Conservation (phyloP, 2,329 filamentous ascomycete genomes). For the Phaeosphaeria sp. region DNA sequence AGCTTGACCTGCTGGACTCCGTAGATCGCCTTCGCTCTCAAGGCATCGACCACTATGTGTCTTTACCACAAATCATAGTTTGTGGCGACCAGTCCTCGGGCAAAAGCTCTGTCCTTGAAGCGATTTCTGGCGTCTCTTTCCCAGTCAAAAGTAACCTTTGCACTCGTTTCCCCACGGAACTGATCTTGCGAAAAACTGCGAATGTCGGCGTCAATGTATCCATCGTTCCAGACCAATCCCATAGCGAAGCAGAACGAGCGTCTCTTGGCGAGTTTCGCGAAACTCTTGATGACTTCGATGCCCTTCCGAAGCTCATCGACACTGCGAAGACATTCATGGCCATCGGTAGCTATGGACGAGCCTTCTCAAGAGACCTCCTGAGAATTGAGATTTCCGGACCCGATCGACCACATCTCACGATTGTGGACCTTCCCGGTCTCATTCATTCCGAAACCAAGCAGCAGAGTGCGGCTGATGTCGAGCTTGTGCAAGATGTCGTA, state of each 20-base stretch:
- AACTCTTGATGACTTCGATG: constrained; percentile 13
- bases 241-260: constrained; percentile 3
- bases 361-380: constrained; percentile 19
- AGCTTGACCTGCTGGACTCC: constrained; percentile 17
- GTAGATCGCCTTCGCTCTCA: constrained; percentile 9
- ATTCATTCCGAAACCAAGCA: constrained; percentile 56
- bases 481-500: constrained; percentile 55
- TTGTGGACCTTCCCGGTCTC: constrained; percentile 61
- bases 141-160: constrained; percentile 56
- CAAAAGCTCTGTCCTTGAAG: constrained; percentile 25
- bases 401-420: constrained; percentile 14
- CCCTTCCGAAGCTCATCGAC: constrained; percentile 40
- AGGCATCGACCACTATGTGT: constrained; percentile 12
- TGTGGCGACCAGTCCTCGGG: constrained; percentile 19
- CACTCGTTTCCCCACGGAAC: constrained; percentile 66
- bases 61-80: constrained; percentile 6
- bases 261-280: constrained; percentile 9
- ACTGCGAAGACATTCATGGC: constrained; percentile 60
- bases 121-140: constrained; percentile 54
- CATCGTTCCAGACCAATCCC: constrained; percentile 35
- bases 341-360: constrained; percentile 6
- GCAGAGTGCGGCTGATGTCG: constrained; percentile 54
- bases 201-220: constrained; percentile 50
- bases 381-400: constrained; percentile 21
- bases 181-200: constrained; percentile 56